Evolutionary conservation across 495 filamentous ascomycete genomes (phyloP).

Genomic region (Penicillium subrubescens): DNA sequence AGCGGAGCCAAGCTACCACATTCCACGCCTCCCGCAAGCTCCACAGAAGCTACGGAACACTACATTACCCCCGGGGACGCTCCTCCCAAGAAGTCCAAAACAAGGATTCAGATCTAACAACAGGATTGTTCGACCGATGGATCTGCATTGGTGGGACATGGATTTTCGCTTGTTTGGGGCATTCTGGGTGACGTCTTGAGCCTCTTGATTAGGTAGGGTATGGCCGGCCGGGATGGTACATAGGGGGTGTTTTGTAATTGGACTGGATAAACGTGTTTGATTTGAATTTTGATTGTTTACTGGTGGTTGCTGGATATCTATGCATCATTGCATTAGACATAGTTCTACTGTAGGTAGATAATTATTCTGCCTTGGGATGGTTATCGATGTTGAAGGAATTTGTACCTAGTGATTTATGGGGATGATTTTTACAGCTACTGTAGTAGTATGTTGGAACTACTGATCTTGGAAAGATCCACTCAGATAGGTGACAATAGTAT

Average conservation of each 20-base stretch:
- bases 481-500: background rate
- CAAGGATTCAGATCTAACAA: conserved; percentile 19
- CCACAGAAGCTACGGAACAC: conserved; percentile 11
- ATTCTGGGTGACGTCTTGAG: conserved; percentile 9
- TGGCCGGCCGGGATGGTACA: background rate
- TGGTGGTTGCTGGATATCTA: background rate
- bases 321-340: background rate
- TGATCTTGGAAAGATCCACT: background rate
- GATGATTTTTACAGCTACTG: background rate
- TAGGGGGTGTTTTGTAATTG: background rate
- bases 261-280: background rate
- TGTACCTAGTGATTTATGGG: background rate
- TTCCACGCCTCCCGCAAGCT: conserved; percentile 2
- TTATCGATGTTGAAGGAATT: background rate
- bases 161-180: background rate
- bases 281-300: background rate
- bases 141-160: conserved; percentile 13
- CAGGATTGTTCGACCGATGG: conserved; percentile 23
- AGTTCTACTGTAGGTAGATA: background rate
- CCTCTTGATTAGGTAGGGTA: background rate
- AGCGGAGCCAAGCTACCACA: conserved; percentile 17
- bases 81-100: background rate
- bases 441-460: background rate
- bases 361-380: background rate
- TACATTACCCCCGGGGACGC: background rate